Evolutionary conservation across 495 filamentous ascomycete genomes (phyloP), one percentile per base, ranked within the genome.

Genomic region (Zalerion maritima): DNA sequence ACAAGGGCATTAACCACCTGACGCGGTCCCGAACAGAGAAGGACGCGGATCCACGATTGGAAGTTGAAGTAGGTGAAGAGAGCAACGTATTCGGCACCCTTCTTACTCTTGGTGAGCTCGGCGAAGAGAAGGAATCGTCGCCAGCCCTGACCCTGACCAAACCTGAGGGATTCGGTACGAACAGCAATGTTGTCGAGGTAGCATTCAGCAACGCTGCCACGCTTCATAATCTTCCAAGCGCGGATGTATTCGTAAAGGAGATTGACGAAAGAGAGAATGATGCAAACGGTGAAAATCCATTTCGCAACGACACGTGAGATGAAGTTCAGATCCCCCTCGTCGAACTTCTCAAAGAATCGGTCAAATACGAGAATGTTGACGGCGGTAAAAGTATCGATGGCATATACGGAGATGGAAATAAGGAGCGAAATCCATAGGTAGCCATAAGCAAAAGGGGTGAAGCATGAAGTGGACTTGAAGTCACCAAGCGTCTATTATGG

Each of bases 1-100:
- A 85, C 91, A 35, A 94, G 54, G 11, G 72, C 81, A 46, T 97
- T 97, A 48, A 94, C 62, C 31, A 75, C 78, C 43, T 91, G 81
- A 35, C 89, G 78, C 9, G 89, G 89, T 1, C 84, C 87, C 54
- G 91, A 80, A 24, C 85, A 89, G 39, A 94, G 66, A 28, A 94
- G 55, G 17, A 85, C 73, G 27, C 83, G 78, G 47, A 94, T 67
- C 76, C 89, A 94, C 29, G 79, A 75, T 58, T 94, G 78, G 49
- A 94, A 94, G 11, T 78, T 78, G 52, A 94, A 97, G 45, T 93
- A 94, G 18, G 82, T 77, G 45, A 94, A 93, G 2, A 97, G 64
- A 7, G 86, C 89, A 22, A 92, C 63, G 48, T 92, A 93, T 49
- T 94, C 87, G 17, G 74, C 71, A 7, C 84, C 83, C 49, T 92